Base-by-base conservation (phyloP, 2,329 filamentous ascomycete genomes). In the Pezicula carpinea region DNA sequence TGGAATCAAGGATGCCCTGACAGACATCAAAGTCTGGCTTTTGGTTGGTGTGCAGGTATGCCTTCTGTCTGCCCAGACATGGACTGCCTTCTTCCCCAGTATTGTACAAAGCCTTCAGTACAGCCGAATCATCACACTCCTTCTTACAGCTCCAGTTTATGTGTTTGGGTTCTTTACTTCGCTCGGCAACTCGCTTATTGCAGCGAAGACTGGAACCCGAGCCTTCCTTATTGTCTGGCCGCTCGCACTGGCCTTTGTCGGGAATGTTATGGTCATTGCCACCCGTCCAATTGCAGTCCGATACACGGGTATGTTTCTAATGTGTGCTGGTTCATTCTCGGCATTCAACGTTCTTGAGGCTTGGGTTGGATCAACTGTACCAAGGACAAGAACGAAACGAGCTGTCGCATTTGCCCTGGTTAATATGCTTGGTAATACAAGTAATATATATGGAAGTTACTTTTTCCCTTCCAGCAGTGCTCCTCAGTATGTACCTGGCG, bases 151-250 rank as follows among this genome's bases (percentile, higher is more conserved):
- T 2, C 57, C 57, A 1, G 55, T 53, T 5, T 59, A 58, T 19
- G 43, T 54, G 17, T 47, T 59, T 21, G 56, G 48, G n/a, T 63
- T 64, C 19, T 66, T 66, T 22, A 65, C 72, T 34, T 54, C 64
- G 13, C 63, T 67, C 18, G 68, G 64, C 5, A 69, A 65, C 59
- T 69, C 62, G 22, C n/a, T 44, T 2, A 26, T 39, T 14, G 69
- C 69, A 3, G 70, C 66, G 3, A 60, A 60, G 7, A 61, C 66
- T 50, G 62, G 67, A 34, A 64, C 67, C 43, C 58, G 66, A 13
- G 67, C 65, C 8, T 66, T 62, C 58, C 66, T 68, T 22, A 60
- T 66, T 5, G 71, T 73, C 0, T 46, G 79, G 1, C 83, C 85
- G 0, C 69, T 87, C 10, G 66, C 66, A 7, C 58, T 67, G 29